phyloP scores from a whole-genome alignment of 257 asterid species.

The Forsythia viridissima region DNA sequence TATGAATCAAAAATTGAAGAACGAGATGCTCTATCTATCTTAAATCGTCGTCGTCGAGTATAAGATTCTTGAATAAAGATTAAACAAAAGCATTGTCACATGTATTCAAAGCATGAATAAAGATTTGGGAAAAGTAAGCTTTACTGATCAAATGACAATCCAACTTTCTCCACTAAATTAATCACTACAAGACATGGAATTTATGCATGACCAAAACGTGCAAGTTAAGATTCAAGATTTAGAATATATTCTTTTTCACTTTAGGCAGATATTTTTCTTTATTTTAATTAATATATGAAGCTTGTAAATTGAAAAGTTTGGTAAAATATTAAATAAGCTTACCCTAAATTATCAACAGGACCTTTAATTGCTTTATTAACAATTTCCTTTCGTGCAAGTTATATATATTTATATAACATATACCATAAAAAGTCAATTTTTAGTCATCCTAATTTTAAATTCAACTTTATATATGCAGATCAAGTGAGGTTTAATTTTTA shows the following conservation, averaged over 20 bases:
- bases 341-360: background rate
- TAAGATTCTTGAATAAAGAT: too few relatives aligned
- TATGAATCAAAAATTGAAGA: too few relatives aligned
- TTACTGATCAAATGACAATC: background rate
- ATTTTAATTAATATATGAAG: conserved; percentile 2
- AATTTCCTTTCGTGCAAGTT: background rate
- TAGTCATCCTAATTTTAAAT: too few relatives aligned
- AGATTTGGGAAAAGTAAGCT: too few relatives aligned
- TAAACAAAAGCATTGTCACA: too few relatives aligned
- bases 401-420: background rate
- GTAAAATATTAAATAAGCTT: background rate
- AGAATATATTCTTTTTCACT: too few relatives aligned
- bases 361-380: background rate
- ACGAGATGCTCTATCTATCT: background rate
- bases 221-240: conserved; percentile 2
- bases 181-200: background rate
- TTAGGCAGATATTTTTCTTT: background rate
- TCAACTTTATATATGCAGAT: too few relatives aligned
- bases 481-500: too few relatives aligned
- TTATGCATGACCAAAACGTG: background rate
- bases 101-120: too few relatives aligned
- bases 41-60: background rate
- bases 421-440: background rate
- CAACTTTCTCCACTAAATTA: background rate
- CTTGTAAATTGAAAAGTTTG: background rate